These are phyloP conservation scores for Seiridium cupressi DNA, from an alignment of 2,329 filamentous ascomycete genomes.

Conservation along the genomic window DNA sequence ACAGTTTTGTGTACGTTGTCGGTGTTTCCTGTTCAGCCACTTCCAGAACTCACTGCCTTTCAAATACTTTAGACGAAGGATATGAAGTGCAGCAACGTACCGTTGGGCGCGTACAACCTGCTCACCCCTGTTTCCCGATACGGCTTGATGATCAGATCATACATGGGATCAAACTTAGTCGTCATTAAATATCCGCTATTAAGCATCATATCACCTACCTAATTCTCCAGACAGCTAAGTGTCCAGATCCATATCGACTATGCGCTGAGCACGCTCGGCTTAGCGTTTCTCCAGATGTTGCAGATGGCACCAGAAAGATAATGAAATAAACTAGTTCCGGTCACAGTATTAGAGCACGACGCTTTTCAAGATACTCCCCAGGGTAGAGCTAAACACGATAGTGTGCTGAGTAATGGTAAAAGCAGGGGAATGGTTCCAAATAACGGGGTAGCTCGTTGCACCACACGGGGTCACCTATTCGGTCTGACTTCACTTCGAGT, in stretches of 20 bases:
- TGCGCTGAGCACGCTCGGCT: neutral
- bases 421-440: too few species aligned
- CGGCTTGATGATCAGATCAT: neutral
- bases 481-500: too few species aligned
- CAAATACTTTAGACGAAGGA: neutral
- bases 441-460: too few species aligned
- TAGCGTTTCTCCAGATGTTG: neutral
- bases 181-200: neutral
- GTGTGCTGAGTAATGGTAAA: too few species aligned
- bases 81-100: neutral
- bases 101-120: constrained; percentile 1
- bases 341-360: too few species aligned
- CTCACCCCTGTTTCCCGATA: neutral
- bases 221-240: neutral
- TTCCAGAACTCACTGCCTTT: neutral
- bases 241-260: neutral
- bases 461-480: too few species aligned
- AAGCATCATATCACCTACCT: neutral
- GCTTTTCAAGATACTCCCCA: too few species aligned
- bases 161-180: neutral
- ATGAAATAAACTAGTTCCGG: neutral
- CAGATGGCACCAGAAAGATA: neutral
- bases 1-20: constrained; percentile 2
- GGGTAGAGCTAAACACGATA: too few species aligned
- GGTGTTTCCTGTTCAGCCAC: neutral